Evolutionary conservation across 1,139 yeast species (phyloP), one percentile per base, ranked within the genome.

Genomic region (Debaryomycetaceae sp.): DNA sequence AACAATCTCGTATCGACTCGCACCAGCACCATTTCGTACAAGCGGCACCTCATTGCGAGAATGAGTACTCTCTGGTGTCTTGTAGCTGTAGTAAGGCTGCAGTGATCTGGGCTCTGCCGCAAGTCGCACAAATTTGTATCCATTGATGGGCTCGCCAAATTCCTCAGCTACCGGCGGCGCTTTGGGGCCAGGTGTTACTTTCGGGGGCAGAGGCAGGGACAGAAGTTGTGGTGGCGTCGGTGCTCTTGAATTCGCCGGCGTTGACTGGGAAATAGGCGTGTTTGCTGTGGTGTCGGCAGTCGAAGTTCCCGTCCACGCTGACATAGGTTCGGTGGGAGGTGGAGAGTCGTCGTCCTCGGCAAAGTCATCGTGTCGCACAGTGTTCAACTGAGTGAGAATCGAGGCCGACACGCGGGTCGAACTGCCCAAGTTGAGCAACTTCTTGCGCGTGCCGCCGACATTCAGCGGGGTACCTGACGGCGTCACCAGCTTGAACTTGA

Each of bases 41-140:
- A n/a, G n/a, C n/a, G n/a, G n/a, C n/a, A n/a, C n/a, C 13, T 27
- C 12, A 29, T 27, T n/a, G 30, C 6, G 8, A 5, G n/a, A 9
- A 38, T 4, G 22, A 18, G 14, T 33, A 32, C 15, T 5, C 17
- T 36, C n/a, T 12, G 59, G 58, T 4, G 60, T 53, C 25, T 52
- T 45, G 31, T 47, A 50, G 21, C 43, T 46, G 36, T 39, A 50
- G 13, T 37, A 34, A 6, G 43, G 40, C 12, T 28, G 25, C 5
- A 18, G 12, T 18, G 27, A 30, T 31, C 11, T 18, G 19, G 22
- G 19, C 31, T 37, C 40, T 35, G 11, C 56, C 53, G 31, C 53
- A 11, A 64, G 52, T 31, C 55, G 53, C 12, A 65, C 53, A 36
- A 65, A 59, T 29, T 44, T 57, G 41, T 52, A 64, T 2, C 69